Base-by-base conservation (phyloP, 2,329 filamentous ascomycete genomes). In the Cadophora sp. region DNA sequence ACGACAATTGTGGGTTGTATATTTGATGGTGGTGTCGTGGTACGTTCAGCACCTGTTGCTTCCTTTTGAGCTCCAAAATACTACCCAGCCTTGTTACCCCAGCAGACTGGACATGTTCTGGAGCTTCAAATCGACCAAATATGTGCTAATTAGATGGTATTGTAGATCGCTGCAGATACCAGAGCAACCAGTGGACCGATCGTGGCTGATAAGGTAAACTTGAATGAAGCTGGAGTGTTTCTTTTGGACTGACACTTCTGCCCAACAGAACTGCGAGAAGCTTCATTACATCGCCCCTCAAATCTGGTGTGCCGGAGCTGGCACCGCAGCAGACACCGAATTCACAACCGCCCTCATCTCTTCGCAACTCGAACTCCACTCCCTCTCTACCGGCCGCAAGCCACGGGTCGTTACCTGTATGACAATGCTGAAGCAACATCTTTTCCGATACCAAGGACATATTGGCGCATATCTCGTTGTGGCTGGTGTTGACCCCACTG, bases 331-430 rank as follows among this genome's bases (percentile, higher is more conserved):
- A 77, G 96, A 99, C 82, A 98, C 95, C 74, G 96, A 99, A 85
- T 99, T 99, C 86, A 99, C 96, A 76, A 99, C 96, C 69, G 92
- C 95, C 79, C 90, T 99, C 82, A 97, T 98, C 85, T 97, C 94
- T 78, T 99, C 96, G 73, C 96, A 98, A 84, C 91, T 99, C 80
- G 96, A 99, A 85, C 90, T 99, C 70, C 96, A 99, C 85, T 89
- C 95, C 65, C 91, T 99, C 77, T 97, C 94, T 66, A 98, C 96
- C 34, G 95, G 95, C 81, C 95, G 96, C 80, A 94, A 96, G 82
- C 95, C 96, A 69, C 94, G 96, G 79, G 97, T 99, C 75, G 94
- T 97, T 74, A 99, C 96, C 71, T 97, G 94, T 86, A 99, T 99
- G 96, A 99, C 96, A 62, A 91, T 99, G 86, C 91, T 99, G 73